A percentile compares a stretch with the other conserved stretches of the same genome.
These are phyloP conservation scores for Aspergillus felis DNA, from an alignment of 2,329 filamentous ascomycete species.

Conservation along the genomic window DNA sequence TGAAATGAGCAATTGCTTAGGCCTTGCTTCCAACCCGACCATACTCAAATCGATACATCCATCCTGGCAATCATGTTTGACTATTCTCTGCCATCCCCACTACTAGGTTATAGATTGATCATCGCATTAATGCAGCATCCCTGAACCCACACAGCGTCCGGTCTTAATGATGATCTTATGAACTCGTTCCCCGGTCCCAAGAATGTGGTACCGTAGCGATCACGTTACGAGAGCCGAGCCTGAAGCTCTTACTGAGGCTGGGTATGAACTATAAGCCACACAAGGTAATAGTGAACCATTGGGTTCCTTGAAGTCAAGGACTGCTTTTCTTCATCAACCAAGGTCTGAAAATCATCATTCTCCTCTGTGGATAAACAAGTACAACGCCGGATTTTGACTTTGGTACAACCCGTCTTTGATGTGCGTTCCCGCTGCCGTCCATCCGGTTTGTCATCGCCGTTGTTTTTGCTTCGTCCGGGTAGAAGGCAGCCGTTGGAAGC, in stretches of 20 bases:
- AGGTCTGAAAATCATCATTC: neutral
- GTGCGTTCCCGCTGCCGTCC: constrained; percentile 11
- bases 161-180: neutral
- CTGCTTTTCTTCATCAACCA: neutral
- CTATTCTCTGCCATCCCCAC: neutral
- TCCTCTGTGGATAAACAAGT: neutral
- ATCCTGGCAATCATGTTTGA: neutral
- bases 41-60: neutral
- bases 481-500: neutral
- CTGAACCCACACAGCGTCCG: neutral
- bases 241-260: neutral
- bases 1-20: neutral
- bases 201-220: neutral
- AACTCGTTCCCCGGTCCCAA: neutral
- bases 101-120: no score
- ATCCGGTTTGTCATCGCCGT: constrained; percentile 12
- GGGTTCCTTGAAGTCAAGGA: neutral
- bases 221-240: neutral
- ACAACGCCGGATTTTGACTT: neutral
- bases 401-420: constrained; percentile 1
- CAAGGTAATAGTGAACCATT: neutral
- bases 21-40: neutral
- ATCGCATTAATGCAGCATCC: neutral
- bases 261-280: neutral
- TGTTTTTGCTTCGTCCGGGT: neutral